These are phyloP conservation scores for Aspergillus sp. DNA, from an alignment of 2,329 filamentous ascomycete species.

Conservation along the genomic window DNA sequence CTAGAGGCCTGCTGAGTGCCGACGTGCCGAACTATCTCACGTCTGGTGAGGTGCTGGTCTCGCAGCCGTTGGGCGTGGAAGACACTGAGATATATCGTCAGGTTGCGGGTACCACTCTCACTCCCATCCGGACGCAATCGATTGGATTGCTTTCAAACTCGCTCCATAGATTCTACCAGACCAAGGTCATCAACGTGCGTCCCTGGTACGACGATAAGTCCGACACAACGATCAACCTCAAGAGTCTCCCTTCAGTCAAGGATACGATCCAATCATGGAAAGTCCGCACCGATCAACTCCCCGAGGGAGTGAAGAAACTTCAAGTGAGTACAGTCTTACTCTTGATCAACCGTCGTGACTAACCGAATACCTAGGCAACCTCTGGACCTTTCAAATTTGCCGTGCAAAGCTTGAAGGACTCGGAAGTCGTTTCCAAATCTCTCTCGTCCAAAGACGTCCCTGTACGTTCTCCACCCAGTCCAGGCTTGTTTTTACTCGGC, in stretches of 20 bases:
- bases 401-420: conserved; percentile 66
- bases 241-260: conserved; percentile 53
- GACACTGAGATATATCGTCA: conserved; percentile 76
- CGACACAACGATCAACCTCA: conserved; percentile 65
- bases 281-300: conserved; percentile 57
- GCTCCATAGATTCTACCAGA: conserved; percentile 79
- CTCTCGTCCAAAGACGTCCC: conserved; percentile 56
- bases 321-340: conserved; percentile 20
- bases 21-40: conserved; percentile 80
- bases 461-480: conserved; percentile 24
- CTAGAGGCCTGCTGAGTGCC: conserved; percentile 75
- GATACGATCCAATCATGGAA: conserved; percentile 67
- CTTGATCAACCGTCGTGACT: not conserved
- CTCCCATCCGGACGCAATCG: conserved; percentile 72
- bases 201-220: conserved; percentile 81
- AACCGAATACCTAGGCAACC: conserved; percentile 20
- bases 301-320: conserved; percentile 42
- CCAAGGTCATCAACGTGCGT: conserved; percentile 72
- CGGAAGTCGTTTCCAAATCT: conserved; percentile 68
- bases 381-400: conserved; percentile 38
- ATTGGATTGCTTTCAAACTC: conserved; percentile 76
- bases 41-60: conserved; percentile 72
- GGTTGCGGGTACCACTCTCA: conserved; percentile 72
- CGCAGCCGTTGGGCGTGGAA: conserved; percentile 82
- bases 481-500: no score